Base-by-base conservation (phyloP, 2,329 filamentous ascomycete species). In the Fusarium succisae region DNA sequence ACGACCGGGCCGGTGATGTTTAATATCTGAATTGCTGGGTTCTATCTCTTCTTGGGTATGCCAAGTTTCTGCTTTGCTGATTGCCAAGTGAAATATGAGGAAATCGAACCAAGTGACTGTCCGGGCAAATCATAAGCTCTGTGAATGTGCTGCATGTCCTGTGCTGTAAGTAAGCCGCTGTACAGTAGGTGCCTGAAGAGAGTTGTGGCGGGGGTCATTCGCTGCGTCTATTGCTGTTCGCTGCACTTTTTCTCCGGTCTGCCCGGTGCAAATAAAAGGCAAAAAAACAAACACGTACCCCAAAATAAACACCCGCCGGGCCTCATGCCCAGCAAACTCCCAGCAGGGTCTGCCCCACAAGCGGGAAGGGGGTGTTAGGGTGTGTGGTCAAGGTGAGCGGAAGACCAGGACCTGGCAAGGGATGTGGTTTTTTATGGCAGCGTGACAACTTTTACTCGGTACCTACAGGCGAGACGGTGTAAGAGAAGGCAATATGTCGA, bases 1-100 rank as follows among this genome's bases (percentile, higher is more conserved):
- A 59, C 59, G 73, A 78, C 77, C 77, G 77, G 77, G 43, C 77
- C 77, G 77, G 77, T 76, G 50, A 53, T 53, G 28, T 47, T 39
- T 51, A 17, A 35, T 39, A 12, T 38, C 48, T 47, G 55, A 26
- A 43, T 63, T 63, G 38, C 28, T 26, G 17, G n/a, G n/a, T 66
- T 43, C 32, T 45, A 48, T 39, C 55, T 47, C 35, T 69, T 39
- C n/a, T 32, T 55, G 37, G 54, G 32, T 69, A 69, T 69, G 41
- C 55, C 55, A 58, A 50, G 55, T 58, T 50, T 20, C 32, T 14
- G n/a, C 32, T 63, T 55, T 54, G 51, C 22, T 44, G 44, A n/a
- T 61, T 48, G 54, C 65, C 48, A 55, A 44, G 30, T 56, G 15
- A 62, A 44, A 50, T 59, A 41, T 39, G 51, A 69, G 58, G 22